A percentile compares a stretch with the other conserved stretches of the same genome.
Conservation (phyloP, 2,329 filamentous ascomycete genomes). For the Talaromyces sp. region DNA sequence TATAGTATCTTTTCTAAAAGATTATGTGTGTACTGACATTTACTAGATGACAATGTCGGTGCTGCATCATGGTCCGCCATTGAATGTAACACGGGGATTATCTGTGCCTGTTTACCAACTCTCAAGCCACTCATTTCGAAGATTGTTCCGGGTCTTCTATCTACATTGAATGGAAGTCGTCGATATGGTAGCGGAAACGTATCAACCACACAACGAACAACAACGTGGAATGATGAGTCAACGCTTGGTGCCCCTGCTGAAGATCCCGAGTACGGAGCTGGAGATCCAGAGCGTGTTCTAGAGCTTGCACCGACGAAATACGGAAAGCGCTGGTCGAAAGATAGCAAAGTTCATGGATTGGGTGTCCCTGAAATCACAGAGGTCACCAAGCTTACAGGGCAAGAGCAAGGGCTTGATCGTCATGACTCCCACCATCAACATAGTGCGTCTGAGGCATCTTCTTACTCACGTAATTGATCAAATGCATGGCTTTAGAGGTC, state of each 20-base stretch:
- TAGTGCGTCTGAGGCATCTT: constrained; percentile 8
- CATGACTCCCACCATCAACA: constrained; percentile 4
- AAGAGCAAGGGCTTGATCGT: not conserved
- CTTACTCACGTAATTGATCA: not conserved
- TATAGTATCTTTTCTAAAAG: not conserved
- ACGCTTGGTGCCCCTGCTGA: constrained; percentile 32
- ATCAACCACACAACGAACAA: constrained; percentile 21
- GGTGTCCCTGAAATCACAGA: constrained; percentile 10
- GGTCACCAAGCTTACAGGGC: constrained; percentile 3
- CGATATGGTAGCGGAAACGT: constrained; percentile 14
- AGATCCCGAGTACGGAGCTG: constrained; percentile 30
- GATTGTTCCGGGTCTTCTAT: constrained; percentile 34
- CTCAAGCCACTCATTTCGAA: constrained; percentile 39
- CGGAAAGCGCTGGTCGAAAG: constrained; percentile 18
- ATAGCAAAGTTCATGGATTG: constrained; percentile 13
- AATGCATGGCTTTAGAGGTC: too few relatives aligned
- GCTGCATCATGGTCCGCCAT: constrained; percentile 43
- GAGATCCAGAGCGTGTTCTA: constrained; percentile 27
- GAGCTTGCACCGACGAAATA: constrained; percentile 22
- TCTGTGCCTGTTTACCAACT: constrained; percentile 46
- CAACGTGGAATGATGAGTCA: constrained; percentile 32
- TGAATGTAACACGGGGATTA: constrained; percentile 46
- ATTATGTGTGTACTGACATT: not conserved
- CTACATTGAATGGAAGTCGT: constrained; percentile 25
- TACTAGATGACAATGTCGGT: constrained; percentile 36